Evolutionary conservation across 75 land plant species (phyloP).

Genomic region (Pinus tabuliformis): DNA sequence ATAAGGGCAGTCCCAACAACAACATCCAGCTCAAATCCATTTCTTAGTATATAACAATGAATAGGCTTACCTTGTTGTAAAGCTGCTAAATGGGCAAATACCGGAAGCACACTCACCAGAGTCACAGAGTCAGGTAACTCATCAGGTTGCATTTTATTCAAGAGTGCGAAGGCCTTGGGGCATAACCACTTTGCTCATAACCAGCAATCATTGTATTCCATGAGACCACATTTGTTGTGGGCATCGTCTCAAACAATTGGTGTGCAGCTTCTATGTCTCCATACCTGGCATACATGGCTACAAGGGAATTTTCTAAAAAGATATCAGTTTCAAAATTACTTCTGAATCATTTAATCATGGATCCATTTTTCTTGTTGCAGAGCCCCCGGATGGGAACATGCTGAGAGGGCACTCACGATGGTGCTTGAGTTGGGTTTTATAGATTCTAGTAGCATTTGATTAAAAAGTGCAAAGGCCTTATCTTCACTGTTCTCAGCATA

Average conservation of each 20-base stretch:
- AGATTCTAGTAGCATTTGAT: conserved; percentile 7
- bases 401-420: neutral
- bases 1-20: conserved; percentile 45
- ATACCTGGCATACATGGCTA: neutral
- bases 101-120: conserved; percentile 47
- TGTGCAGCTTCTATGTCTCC: conserved; percentile 19
- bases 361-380: conserved; percentile 11
- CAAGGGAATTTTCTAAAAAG: too few relatives aligned
- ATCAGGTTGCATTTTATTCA: conserved; percentile 27
- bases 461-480: conserved; percentile 16
- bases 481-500: conserved; percentile 4
- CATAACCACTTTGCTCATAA: conserved; percentile 21
- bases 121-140: conserved; percentile 43
- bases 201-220: conserved; percentile 50
- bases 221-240: conserved; percentile 42
- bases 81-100: conserved; percentile 24
- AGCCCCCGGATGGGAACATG: conserved; percentile 12
- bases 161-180: conserved; percentile 32
- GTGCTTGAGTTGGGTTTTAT: neutral
- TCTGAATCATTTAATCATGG: neutral
- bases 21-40: conserved; percentile 45
- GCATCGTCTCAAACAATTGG: conserved; percentile 38
- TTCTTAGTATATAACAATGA: conserved; percentile 35
- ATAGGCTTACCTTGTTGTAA: conserved; percentile 21
- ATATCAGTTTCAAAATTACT: too few relatives aligned